Evolutionary conservation across 345 rosid genomes (phyloP), one percentile per base, ranked within the genome.

Genomic region (Brassica nigra): DNA sequence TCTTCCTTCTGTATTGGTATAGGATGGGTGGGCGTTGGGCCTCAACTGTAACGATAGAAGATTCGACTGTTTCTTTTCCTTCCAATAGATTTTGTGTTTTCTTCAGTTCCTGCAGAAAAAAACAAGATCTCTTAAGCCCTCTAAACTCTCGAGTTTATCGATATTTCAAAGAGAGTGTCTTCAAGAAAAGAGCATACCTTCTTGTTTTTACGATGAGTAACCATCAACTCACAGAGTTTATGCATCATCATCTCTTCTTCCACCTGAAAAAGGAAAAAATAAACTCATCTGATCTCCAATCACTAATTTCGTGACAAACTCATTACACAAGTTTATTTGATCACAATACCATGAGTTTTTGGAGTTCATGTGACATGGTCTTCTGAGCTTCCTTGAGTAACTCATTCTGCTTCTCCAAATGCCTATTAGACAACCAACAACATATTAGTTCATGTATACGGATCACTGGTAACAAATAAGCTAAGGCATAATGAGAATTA

Each of bases 161-260:
- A 15, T 49, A 29, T 7, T 15, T 15, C n/a, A 52, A 52, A 52
- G 58, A 6, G 23, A 16, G 65, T 27, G 42, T 15, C 11, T 74
- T 47, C 34, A 63, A 47, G 34, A 70, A 55, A 5, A 36, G 47
- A 68, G 34, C 62, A 80, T 76, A 90, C 97, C 89, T 86, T 83
- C 42, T 87, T 81, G 14, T 83, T 78, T 29, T 71, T 47, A 76
- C 80, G 86, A 3, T 85, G 89, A 31, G 86, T 80, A 67, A 71
- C 20, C 92, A 86, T 84, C 68, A 93, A 76, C 62, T 88, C 87
- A 54, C 71, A 87, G 75, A 90, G 88, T 79, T 93, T 93, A 68
- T 83, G 84, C 98, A 91, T 91, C 76, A 90, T 77, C 92, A 90
- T 90, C 80, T 89, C 89, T 80, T 93, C 93, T 83, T 90, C 98